Conservation (phyloP, 2,329 filamentous ascomycete genomes). For the Claviceps quebecensis region DNA sequence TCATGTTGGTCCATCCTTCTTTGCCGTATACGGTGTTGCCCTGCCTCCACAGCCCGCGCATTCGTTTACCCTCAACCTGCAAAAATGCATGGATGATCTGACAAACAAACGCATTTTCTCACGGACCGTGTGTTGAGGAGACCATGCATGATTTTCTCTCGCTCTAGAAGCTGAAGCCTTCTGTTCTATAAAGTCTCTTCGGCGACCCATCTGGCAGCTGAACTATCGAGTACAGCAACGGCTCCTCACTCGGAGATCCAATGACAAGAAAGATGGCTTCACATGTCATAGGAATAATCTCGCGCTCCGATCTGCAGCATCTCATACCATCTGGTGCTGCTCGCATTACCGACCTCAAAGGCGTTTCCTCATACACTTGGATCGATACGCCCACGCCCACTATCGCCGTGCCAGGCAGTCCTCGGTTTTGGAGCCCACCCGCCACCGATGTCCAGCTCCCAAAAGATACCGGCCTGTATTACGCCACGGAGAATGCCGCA, state of each 20-base stretch:
- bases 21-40: too few relatives aligned
- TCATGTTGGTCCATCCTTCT: too few relatives aligned
- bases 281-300: neutral
- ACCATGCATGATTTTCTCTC: too few relatives aligned
- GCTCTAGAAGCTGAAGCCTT: too few relatives aligned
- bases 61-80: too few relatives aligned
- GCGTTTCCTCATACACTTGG: constrained; percentile 37
- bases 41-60: too few relatives aligned
- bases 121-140: too few relatives aligned
- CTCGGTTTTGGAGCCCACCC: constrained; percentile 21
- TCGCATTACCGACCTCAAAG: constrained; percentile 22
- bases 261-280: neutral
- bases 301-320: neutral
- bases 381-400: constrained; percentile 24
- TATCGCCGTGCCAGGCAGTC: constrained; percentile 29
- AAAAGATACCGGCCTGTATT: constrained; percentile 26
- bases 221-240: neutral
- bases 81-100: too few relatives aligned
- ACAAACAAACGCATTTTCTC: too few relatives aligned
- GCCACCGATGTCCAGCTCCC: constrained; percentile 11
- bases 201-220: too few relatives aligned
- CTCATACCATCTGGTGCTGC: neutral
- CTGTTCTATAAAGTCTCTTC: too few relatives aligned
- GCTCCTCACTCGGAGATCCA: neutral
- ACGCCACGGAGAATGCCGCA: constrained; percentile 31